Evolutionary conservation across 768 basidiomycete genomes (phyloP), one percentile per base, ranked within the genome.

Genomic region (Suillus fuscotomentosus): DNA sequence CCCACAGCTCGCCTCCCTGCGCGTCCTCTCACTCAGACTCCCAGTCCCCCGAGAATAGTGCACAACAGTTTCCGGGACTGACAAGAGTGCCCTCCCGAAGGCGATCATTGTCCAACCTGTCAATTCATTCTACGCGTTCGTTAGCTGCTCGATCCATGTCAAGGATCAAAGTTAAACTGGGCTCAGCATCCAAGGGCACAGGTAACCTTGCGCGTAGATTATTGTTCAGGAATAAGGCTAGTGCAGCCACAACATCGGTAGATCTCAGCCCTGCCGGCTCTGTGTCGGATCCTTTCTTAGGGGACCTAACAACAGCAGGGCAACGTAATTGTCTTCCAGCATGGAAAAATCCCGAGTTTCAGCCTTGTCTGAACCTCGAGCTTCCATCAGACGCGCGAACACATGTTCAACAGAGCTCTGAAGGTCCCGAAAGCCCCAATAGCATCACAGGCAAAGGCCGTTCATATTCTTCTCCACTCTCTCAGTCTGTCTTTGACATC

Each of bases 381-480:
- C 20, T 31, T 27, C 41, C 42, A 20, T 27, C 41, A 7, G 45
- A 41, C 15, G 24, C 38, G 6, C 17, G 9, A 47, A 54, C 47
- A 10, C 57, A 65, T 22, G 34, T 60, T 11, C 56, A 54, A 66
- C 57, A 67, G 55, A 65, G 68, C 69, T 42, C 60, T 60, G 55
- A 64, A n/a, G 64, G 65, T 41, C 67, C 62, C 14, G 71, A 72
- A 3, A 74, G 69, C 9, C 57, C 61, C 41, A 62, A 65, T 10
- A 63, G 60, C 22, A 43, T 84, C 50, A 85, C 79, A 65, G 74
- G 73, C 60, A 90, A 88, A 70, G 79, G 78, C 27, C 84, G 89
- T 45, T 86, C 88, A 15, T 82, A 87, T 65, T 90, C 90, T 2
- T 85, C 83, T 17, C 90, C 90, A 1, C 78, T 85, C 61, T 88